These are phyloP conservation scores for Porphyridium purpureum DNA, from an alignment of 23 red algal species.

Conservation along the genomic window DNA sequence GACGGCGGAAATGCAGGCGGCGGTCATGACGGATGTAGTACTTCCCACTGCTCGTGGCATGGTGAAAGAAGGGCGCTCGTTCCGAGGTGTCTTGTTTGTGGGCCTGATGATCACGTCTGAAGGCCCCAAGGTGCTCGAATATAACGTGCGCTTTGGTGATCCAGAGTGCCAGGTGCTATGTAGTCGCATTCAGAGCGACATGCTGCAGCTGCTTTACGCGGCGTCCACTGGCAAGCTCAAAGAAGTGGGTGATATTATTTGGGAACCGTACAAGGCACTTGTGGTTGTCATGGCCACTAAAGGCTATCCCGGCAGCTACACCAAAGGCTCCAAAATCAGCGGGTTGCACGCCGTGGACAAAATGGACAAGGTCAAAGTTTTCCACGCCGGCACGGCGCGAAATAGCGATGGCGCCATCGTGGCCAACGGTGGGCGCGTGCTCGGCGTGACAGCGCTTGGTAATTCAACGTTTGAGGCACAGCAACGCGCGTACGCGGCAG, in stretches of 20 bases:
- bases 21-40: slow-evolving; percentile 60
- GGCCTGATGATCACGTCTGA: slow-evolving; percentile 65
- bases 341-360: slow-evolving; percentile 42
- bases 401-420: slow-evolving; percentile 2
- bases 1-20: slow-evolving; percentile 9
- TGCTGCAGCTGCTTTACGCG: slow-evolving; percentile 69
- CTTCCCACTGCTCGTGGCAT: slow-evolving; percentile 72
- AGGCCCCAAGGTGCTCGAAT: slow-evolving; percentile 61
- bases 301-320: slow-evolving; percentile 80
- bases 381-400: slow-evolving; percentile 64
- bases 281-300: slow-evolving; percentile 69
- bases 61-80: slow-evolving; percentile 60
- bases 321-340: slow-evolving; percentile 47
- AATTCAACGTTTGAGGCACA: slow-evolving; percentile 39
- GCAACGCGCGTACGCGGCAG: slow-evolving; percentile 39
- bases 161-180: slow-evolving; percentile 95
- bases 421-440: slow-evolving; percentile 69
- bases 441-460: slow-evolving; percentile 65
- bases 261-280: slow-evolving; percentile 37
- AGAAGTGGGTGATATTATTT: slow-evolving; percentile 17
- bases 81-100: slow-evolving; percentile 64
- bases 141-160: slow-evolving; percentile 94
- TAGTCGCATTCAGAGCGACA: slow-evolving; percentile 52
- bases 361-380: slow-evolving; percentile 61
- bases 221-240: slow-evolving; percentile 18